phyloP scores from a whole-genome alignment of 257 asterid species.

The Verbascum thapsus region DNA sequence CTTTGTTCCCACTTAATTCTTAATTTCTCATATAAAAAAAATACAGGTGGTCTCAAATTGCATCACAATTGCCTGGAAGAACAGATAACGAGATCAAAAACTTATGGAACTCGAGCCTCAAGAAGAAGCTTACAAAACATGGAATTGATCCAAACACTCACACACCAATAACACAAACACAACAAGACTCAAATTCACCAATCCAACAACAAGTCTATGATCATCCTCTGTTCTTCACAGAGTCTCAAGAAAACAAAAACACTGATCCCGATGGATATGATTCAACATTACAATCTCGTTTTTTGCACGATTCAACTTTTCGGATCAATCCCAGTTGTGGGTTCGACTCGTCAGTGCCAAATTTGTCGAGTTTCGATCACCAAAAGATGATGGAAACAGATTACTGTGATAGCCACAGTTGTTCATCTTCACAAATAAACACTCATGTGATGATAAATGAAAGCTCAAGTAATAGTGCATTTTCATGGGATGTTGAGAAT shows the following conservation, averaged over 20 bases:
- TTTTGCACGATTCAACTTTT: constrained; percentile 25
- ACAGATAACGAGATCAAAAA: constrained; percentile 92
- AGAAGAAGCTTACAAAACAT: constrained; percentile 69
- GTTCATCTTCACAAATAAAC: constrained; percentile 47
- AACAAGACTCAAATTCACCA: constrained; percentile 29
- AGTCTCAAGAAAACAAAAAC: constrained; percentile 47
- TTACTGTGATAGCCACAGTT: constrained; percentile 39
- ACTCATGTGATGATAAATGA: constrained; percentile 31
- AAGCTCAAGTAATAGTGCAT: constrained; percentile 50
- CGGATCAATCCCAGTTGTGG: constrained; percentile 23
- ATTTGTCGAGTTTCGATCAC: constrained; percentile 38
- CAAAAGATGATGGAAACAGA: constrained; percentile 41
- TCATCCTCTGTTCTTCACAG: constrained; percentile 53
- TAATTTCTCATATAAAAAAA: background rate
- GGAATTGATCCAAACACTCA: constrained; percentile 84
- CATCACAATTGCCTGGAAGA: constrained; percentile 83
- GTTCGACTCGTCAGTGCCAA: constrained; percentile 49
- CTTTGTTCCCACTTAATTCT: background rate
- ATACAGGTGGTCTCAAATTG: constrained; percentile 89
- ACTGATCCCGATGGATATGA: constrained; percentile 33
- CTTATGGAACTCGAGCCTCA: constrained; percentile 76
- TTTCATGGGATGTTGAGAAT: constrained; percentile 31
- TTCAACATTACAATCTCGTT: constrained; percentile 22
- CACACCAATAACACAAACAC: constrained; percentile 40
- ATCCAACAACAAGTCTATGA: constrained; percentile 45